These are phyloP conservation scores for Achaetomiella virescens DNA, from an alignment of 495 filamentous ascomycete genomes.

Conservation along the genomic window DNA sequence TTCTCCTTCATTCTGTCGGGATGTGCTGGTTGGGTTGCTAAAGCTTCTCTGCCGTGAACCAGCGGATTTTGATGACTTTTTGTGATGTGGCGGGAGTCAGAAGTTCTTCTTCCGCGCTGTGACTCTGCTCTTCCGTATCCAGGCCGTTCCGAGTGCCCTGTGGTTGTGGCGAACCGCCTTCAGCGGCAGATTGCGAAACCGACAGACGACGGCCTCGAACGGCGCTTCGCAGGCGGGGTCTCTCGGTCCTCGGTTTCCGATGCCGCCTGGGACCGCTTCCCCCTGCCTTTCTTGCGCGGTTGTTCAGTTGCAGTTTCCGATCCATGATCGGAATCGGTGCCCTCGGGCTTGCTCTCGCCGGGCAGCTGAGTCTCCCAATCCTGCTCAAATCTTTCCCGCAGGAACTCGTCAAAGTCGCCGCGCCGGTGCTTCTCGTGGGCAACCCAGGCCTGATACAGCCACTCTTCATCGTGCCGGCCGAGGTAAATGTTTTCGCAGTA, in stretches of 20 bases:
- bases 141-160: no score
- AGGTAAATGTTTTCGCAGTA: slow-evolving; percentile 49
- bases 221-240: not conserved
- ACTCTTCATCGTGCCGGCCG: slow-evolving; percentile 59
- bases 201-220: no score
- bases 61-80: no score
- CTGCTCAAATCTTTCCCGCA: slow-evolving; percentile 57
- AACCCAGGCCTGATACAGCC: slow-evolving; percentile 57
- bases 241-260: not conserved
- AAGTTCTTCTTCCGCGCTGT: no score
- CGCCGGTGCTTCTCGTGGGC: slow-evolving; percentile 56
- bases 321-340: not conserved
- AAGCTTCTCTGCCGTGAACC: no score
- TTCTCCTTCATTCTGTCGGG: no score
- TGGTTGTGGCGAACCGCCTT: no score
- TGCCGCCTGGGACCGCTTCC: not conserved
- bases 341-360: not conserved
- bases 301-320: not conserved
- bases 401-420: slow-evolving; percentile 66
- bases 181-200: no score
- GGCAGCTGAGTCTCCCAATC: slow-evolving; percentile 63
- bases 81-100: no score
- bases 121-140: no score
- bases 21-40: no score
- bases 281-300: not conserved